These are phyloP conservation scores for Phytopythium cucurbitacearum DNA, from an alignment of 352 stramenopile species.

Conservation along the genomic window DNA sequence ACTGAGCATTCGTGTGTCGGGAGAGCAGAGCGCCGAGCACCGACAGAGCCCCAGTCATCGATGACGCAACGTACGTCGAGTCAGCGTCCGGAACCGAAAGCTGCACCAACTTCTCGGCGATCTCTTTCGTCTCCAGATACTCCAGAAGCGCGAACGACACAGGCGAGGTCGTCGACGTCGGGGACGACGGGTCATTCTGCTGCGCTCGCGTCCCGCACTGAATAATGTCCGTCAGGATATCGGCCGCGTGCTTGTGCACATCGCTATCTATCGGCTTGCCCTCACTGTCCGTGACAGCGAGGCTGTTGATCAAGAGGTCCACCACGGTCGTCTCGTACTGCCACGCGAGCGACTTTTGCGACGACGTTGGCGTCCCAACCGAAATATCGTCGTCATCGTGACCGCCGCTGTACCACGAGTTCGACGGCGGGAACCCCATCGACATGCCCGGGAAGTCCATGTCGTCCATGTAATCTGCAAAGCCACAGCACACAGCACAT, in stretches of 20 bases:
- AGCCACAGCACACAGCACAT: neutral
- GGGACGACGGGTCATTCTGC: constrained; percentile 63
- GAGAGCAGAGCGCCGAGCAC: constrained; percentile 75
- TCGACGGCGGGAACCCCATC: constrained; percentile 66
- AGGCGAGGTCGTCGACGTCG: constrained; percentile 41
- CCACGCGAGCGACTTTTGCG: constrained; percentile 71
- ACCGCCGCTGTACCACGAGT: constrained; percentile 62
- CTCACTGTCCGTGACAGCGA: constrained; percentile 31
- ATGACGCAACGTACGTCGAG: constrained; percentile 39
- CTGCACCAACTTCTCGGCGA: constrained; percentile 63
- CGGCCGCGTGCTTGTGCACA: constrained; percentile 79
- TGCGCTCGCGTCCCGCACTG: constrained; percentile 76
- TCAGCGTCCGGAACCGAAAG: constrained; percentile 44
- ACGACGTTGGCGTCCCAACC: constrained; percentile 53
- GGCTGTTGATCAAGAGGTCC: constrained; percentile 55
- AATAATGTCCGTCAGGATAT: constrained; percentile 84
- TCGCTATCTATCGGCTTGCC: constrained; percentile 49
- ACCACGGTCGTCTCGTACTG: constrained; percentile 70
- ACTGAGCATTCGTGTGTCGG: constrained; percentile 73
- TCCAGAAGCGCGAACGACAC: constrained; percentile 71
- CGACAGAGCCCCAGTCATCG: constrained; percentile 77
- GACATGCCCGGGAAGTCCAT: constrained; percentile 84
- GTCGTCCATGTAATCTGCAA: constrained; percentile 77
- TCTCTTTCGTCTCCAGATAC: constrained; percentile 70
- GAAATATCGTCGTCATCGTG: constrained; percentile 70